phyloP scores from a whole-genome alignment of 805 yeast species.

The Wickerhamiella kurtzmanii region DNA sequence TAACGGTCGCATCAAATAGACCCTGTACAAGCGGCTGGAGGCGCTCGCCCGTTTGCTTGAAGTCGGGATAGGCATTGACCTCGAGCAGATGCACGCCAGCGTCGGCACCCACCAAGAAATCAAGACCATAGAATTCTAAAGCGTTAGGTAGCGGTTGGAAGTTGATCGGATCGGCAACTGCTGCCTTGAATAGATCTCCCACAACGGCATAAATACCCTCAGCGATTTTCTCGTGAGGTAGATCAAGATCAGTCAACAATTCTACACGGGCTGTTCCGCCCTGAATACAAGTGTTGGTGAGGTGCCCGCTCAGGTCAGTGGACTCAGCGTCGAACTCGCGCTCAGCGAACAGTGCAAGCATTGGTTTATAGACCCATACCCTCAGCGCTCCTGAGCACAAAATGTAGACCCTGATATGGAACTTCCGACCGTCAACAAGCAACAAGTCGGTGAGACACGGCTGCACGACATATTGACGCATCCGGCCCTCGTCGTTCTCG shows the following conservation, averaged over 20 bases:
- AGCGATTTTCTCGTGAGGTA: conserved; percentile 27
- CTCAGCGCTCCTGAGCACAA: conserved; percentile 57
- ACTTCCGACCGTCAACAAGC: conserved; percentile 58
- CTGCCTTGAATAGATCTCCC: conserved; percentile 72
- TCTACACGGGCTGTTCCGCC: conserved; percentile 37
- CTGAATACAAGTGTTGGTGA: conserved; percentile 90
- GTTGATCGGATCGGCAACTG: conserved; percentile 65
- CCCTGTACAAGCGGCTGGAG: conserved; percentile 52
- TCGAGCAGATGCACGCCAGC: conserved; percentile 53
- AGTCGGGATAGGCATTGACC: conserved; percentile 90
- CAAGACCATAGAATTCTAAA: conserved; percentile 79
- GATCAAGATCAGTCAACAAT: conserved; percentile 43
- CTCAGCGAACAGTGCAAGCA: conserved; percentile 72
- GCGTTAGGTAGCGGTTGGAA: conserved; percentile 74
- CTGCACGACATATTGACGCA: conserved; percentile 80
- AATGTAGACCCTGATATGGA: conserved; percentile 80
- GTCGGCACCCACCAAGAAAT: conserved; percentile 55
- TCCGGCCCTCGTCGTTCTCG: conserved; percentile 46
- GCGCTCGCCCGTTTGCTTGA: conserved; percentile 82
- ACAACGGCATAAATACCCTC: conserved; percentile 47
- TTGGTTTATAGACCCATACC: conserved; percentile 68
- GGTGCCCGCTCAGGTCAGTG: conserved; percentile 51
- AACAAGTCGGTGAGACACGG: conserved; percentile 62
- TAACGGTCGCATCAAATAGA: conserved; percentile 46
- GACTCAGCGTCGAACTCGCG: conserved; percentile 30